Conservation (phyloP, 805 yeast species). For the Wickerhamomyces queroliae region DNA sequence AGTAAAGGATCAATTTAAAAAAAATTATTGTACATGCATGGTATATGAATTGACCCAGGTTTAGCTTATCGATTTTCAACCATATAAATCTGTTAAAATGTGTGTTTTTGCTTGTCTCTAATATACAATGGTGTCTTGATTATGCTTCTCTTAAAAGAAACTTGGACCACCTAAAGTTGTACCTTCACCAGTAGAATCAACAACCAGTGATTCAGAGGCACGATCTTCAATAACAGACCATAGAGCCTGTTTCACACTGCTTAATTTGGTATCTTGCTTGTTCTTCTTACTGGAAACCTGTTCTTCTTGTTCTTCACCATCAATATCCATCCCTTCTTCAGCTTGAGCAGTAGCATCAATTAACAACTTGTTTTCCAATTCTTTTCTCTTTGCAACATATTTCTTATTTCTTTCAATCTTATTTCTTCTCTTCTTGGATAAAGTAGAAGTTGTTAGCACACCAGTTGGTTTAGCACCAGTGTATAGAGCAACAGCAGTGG, state of each 20-base stretch:
- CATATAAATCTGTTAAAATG: too few relatives aligned
- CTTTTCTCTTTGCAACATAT: conserved; percentile 55
- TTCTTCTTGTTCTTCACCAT: conserved; percentile 24
- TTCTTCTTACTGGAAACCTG: conserved; percentile 18
- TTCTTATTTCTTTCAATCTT: conserved; percentile 76
- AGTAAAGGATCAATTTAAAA: too few relatives aligned
- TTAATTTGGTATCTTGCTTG: conserved; percentile 28
- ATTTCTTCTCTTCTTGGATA: conserved; percentile 73
- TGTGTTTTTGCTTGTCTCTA: not conserved
- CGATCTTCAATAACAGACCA: conserved; percentile 68
- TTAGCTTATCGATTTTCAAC: not conserved
- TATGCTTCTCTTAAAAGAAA: conserved; percentile 28
- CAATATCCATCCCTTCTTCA: conserved; percentile 48
- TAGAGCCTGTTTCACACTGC: conserved; percentile 55
- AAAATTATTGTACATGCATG: too few relatives aligned
- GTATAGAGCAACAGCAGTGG: conserved; percentile 37
- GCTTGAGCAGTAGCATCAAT: conserved; percentile 43
- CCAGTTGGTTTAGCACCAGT: conserved; percentile 23
- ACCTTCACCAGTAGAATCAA: conserved; percentile 55
- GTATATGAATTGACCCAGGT: too few relatives aligned
- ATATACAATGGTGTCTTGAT: not conserved
- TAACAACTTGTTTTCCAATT: conserved; percentile 30
- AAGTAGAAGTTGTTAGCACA: conserved; percentile 45
- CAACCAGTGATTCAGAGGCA: conserved; percentile 37
- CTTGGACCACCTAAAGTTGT: conserved; percentile 80